These are phyloP conservation scores for Nepenthes mirabilis DNA, from an alignment of 148 eudicot genomes.

Conservation along the genomic window DNA sequence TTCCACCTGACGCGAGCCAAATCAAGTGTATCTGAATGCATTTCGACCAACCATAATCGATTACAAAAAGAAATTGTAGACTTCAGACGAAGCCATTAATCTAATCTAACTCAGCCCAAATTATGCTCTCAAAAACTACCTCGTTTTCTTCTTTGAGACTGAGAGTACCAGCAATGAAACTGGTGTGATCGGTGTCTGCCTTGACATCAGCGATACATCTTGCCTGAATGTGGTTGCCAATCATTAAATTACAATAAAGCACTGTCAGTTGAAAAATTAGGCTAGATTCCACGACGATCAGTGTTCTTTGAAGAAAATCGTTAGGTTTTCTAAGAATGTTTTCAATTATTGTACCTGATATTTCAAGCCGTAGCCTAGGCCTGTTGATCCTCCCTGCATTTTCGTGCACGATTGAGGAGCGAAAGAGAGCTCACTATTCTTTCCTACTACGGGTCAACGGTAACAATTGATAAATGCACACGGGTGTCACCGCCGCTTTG, in stretches of 20 bases:
- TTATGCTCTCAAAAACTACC: slow-evolving; percentile 19
- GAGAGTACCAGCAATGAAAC: slow-evolving; percentile 90
- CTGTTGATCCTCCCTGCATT: slow-evolving; percentile 87
- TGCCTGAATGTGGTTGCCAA: slow-evolving; percentile 30
- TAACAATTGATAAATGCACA: too few species aligned
- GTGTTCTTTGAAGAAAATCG: slow-evolving; percentile 4
- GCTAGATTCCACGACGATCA: neutral
- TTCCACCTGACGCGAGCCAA: slow-evolving; percentile 72
- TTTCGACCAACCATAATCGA: slow-evolving; percentile 2
- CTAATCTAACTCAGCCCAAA: neutral
- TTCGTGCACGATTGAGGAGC: neutral
- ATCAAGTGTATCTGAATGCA: slow-evolving; percentile 74
- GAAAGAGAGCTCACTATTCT: too few species aligned
- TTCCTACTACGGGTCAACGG: too few species aligned
- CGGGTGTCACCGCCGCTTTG: too few species aligned
- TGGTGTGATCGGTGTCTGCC: slow-evolving; percentile 97
- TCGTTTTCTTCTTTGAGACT: slow-evolving; percentile 97
- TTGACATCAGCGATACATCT: slow-evolving; percentile 94
- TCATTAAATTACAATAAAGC: neutral
- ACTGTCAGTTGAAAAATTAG: neutral
- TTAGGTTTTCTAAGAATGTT: slow-evolving; percentile 2
- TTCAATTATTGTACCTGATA: slow-evolving; percentile 47
- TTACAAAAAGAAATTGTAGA: slow-evolving; percentile 2
- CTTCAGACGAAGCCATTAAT: slow-evolving; percentile 1
- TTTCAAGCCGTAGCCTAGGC: slow-evolving; percentile 88